Base-by-base conservation (phyloP, 2,329 filamentous ascomycete genomes). In the Hymenotorrendiella dingleyae region DNA sequence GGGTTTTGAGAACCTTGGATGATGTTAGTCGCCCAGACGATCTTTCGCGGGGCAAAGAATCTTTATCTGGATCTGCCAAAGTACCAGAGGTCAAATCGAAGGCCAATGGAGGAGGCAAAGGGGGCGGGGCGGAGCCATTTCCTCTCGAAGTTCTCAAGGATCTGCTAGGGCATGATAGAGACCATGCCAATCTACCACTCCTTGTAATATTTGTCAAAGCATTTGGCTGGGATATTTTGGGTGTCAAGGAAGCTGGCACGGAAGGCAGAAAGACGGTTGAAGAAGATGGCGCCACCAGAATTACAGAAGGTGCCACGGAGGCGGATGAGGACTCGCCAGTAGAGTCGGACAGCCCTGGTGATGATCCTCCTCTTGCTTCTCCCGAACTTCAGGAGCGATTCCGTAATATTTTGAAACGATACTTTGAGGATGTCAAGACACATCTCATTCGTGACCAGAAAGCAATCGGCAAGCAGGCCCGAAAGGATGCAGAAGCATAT, bases 141-240 rank as follows among this genome's bases (percentile, higher is more conserved):
- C 94, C 94, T 3, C 72, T 98, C 16, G 93, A 98, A 63, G 91
- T 97, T n/a, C 70, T 98, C 29, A 98, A 98, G 67, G 94, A 98
- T 61, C 76, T 98, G 52, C 75, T 98, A 12, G 89, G 90, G 6
- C 84, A 97, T 60, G 93, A 98, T 62, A 80, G 89, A 42, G 91
- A 98, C 54, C 93, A 97, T 60, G 72, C 80, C 42, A 98, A 97
- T 59, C 68, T 98, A 32, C 89, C 93, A 1, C 70, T 98, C 34
- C 84, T 96, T 5, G 93, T 97, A 39, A 76, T 94, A 11, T 98
- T 98, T 59, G 90, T 95, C 53, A 98, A 96, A 67, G 83, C 86
- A 14, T 98, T 97, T 58, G 84, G 85, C 50, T 98, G 91, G 90
- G 94, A 98, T 66, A 78, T 97, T 26, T 68, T 98, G 11, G 93